phyloP scores from a whole-genome alignment of 805 yeast genomes.

The Kodamaea kaohsiungensis region DNA sequence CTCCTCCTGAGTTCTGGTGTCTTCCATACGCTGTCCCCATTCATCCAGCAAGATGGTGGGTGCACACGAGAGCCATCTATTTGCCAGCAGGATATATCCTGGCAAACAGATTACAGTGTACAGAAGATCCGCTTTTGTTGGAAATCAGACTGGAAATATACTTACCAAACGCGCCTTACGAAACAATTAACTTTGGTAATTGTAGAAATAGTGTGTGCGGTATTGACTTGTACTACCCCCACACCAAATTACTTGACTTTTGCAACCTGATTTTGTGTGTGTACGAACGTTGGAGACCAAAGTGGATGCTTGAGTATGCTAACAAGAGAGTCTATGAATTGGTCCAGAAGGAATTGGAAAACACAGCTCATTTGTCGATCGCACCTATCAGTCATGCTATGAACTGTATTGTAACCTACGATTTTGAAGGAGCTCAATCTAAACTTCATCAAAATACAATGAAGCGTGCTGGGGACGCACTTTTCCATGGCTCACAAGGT shows the following conservation, averaged over 20 bases:
- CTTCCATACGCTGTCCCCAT: conserved; percentile 79
- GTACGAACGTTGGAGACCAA: conserved; percentile 79
- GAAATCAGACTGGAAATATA: conserved; percentile 82
- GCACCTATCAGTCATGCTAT: conserved; percentile 95
- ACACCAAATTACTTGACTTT: conserved; percentile 62
- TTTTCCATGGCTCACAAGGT: conserved; percentile 88
- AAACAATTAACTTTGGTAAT: conserved; percentile 61
- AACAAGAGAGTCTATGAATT: conserved; percentile 58
- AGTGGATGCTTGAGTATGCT: conserved; percentile 59
- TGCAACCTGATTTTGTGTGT: conserved; percentile 59
- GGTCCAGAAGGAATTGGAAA: conserved; percentile 69
- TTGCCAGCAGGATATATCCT: conserved; percentile 82
- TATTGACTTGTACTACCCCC: conserved; percentile 93
- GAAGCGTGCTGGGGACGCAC: conserved; percentile 67
- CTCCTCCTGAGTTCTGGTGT: conserved; percentile 93
- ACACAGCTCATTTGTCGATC: conserved; percentile 80
- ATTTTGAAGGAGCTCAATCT: conserved; percentile 72
- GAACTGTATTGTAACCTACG: conserved; percentile 67
- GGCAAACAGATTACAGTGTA: conserved; percentile 54
- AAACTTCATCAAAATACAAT: conserved; percentile 54
- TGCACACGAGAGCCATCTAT: conserved; percentile 92
- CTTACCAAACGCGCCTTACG: conserved; percentile 51
- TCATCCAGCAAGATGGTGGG: conserved; percentile 99
- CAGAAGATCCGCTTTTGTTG: conserved; percentile 60
- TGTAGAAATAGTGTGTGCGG: conserved; percentile 88